Percentiles rank a stretch among this genome's conserved stretches.
phyloP scores from a whole-genome alignment of 2,329 filamentous ascomycete species.

The Aspergillus ustus region DNA sequence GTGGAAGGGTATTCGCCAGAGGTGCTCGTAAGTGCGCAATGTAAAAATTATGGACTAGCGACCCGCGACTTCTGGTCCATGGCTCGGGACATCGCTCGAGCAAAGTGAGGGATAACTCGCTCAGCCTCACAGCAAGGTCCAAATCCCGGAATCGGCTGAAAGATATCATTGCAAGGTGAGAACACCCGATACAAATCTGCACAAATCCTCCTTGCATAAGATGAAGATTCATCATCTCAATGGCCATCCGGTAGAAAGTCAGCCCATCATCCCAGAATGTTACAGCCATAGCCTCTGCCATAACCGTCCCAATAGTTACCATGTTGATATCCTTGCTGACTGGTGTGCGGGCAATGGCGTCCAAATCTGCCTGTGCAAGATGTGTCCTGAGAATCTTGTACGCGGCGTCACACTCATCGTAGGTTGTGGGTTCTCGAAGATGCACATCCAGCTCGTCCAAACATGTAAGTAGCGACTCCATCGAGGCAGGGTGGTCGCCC shows the following conservation, averaged over 20 bases:
- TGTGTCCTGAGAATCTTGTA: conserved; percentile 68
- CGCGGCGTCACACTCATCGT: conserved; percentile 75
- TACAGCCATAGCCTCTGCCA: conserved; percentile 62
- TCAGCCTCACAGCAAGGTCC: conserved; percentile 58
- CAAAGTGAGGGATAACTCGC: conserved; percentile 57
- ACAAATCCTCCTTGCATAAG: conserved; percentile 60
- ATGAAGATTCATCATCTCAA: conserved; percentile 62
- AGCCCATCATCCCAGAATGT: conserved; percentile 65
- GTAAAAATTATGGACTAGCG: conserved; percentile 63
- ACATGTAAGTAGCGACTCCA: conserved; percentile 72
- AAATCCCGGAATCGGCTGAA: conserved; percentile 63
- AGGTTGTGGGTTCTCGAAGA: conserved; percentile 68
- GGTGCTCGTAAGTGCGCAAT: conserved; percentile 64
- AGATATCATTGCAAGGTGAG: conserved; percentile 61
- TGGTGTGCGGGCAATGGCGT: conserved; percentile 43
- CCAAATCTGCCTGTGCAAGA: conserved; percentile 62
- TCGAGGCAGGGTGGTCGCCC: conserved; percentile 72
- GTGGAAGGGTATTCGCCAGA: conserved; percentile 55
- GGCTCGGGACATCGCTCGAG: conserved; percentile 57
- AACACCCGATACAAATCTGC: conserved; percentile 63
- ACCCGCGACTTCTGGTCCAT: conserved; percentile 61
- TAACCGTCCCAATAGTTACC: conserved; percentile 57
- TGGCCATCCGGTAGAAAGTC: conserved; percentile 62
- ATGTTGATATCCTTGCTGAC: conserved; percentile 48
- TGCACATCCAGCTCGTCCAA: conserved; percentile 70